Base-by-base conservation (phyloP, 306 rosid genomes). In the Malus sylvestris region DNA sequence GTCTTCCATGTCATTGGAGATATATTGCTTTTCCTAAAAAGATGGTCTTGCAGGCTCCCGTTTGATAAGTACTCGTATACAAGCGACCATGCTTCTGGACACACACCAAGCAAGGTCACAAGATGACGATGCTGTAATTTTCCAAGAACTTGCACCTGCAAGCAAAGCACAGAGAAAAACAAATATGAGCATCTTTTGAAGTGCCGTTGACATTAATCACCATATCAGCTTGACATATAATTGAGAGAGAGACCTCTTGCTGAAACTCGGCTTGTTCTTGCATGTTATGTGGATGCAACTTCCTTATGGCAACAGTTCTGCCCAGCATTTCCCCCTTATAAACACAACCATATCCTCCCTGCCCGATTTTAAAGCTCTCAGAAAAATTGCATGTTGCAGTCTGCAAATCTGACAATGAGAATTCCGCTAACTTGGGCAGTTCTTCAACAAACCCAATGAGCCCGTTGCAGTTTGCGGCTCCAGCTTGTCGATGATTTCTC, bases 311-410 rank as follows among this genome's bases (percentile, higher is more conserved):
- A 67, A 92, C 91, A 58, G 97, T 92, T 82, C 89, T 87, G 25
- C 96, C 96, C 79, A 86, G 62, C 93, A 92, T 74, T 88, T 92
- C 97, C 65, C 97, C 97, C 83, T 90, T 92, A 76, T 90, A 92
- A 80, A 92, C 83, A 79, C 79, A 85, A 76, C 97, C 95, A 72
- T 81, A 88, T 61, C 91, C 97, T 35, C 90, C 96, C 78, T 87
- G 80, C 55, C 78, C 85, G 49, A 90, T 65, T 86, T 81, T 88
- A 75, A 92, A 92, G 85, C 93, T 88, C 85, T 90, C 89, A 20
- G 97, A 92, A 82, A 92, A 92, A 75, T 87, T 81, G 84, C 92
- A 92, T 5, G 97, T 90, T 60, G 97, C 97, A 70, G 82, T 85
- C 85, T 87, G 84, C 82, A 92, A 77, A 81, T 92, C 96, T 65